phyloP scores from a whole-genome alignment of 2,329 filamentous ascomycete species.

The Colletotrichum karsti region DNA sequence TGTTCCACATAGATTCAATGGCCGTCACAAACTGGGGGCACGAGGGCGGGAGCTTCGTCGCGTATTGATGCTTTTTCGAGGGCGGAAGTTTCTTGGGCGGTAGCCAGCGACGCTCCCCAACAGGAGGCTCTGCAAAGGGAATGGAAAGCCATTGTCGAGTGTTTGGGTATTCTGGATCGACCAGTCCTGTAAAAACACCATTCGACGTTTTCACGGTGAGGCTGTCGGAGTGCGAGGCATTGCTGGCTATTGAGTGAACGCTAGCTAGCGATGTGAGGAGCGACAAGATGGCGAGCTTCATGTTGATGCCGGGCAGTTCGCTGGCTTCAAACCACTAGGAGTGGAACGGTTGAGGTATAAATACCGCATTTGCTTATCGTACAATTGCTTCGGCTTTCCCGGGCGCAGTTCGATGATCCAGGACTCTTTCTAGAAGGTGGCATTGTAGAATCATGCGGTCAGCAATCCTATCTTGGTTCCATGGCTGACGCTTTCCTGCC shows the following conservation, averaged over 20 bases:
- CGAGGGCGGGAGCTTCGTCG: conserved; percentile 38
- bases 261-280: neutral
- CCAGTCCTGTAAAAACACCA: conserved; percentile 42
- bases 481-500: too few relatives aligned
- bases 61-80: conserved; percentile 34
- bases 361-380: neutral
- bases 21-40: conserved; percentile 44
- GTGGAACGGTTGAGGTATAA: neutral
- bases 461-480: too few relatives aligned
- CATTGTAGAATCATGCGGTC: neutral
- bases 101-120: conserved; percentile 38
- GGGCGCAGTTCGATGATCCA: neutral
- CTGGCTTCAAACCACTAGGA: neutral
- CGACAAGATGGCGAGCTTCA: neutral
- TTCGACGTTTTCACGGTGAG: conserved; percentile 41
- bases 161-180: conserved; percentile 40
- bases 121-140: conserved; percentile 45
- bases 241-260: neutral
- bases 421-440: conserved; percentile 10
- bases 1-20: conserved; percentile 37
- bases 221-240: neutral
- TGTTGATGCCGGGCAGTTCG: neutral
- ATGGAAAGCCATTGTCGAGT: conserved; percentile 47
- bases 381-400: neutral
- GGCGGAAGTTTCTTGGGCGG: conserved; percentile 35